phyloP scores from a whole-genome alignment of 2,329 filamentous ascomycete species.

The Bipolaris gigantea region DNA sequence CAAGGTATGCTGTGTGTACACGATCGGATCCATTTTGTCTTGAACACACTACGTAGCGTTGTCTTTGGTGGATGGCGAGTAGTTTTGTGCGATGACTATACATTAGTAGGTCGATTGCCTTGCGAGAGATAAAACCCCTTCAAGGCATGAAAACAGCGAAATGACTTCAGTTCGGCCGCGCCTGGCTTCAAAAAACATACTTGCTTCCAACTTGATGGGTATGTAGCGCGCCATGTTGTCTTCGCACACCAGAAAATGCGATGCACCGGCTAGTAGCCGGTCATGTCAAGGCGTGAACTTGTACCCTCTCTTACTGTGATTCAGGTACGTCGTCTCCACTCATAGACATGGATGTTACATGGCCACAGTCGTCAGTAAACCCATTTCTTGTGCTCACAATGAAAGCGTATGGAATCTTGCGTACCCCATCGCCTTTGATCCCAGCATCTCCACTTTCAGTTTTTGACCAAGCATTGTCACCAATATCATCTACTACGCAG shows the following conservation, averaged over 20 bases:
- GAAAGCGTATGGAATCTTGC: neutral
- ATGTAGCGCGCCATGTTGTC: slow-evolving; percentile 15
- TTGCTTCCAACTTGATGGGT: neutral
- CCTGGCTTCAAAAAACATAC: slow-evolving; percentile 19
- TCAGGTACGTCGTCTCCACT: slow-evolving; percentile 19
- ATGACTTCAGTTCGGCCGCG: slow-evolving; percentile 16
- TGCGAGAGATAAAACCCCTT: neutral
- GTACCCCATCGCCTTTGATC: slow-evolving; percentile 16
- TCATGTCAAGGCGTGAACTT: slow-evolving; percentile 8
- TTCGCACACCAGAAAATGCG: slow-evolving; percentile 18
- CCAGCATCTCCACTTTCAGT: slow-evolving; percentile 23
- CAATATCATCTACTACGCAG: neutral
- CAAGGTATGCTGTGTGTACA: neutral
- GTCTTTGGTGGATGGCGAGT: neutral
- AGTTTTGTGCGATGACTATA: neutral
- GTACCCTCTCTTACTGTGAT: slow-evolving; percentile 22
- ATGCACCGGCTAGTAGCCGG: slow-evolving; percentile 10
- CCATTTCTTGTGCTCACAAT: slow-evolving; percentile 16
- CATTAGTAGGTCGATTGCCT: neutral
- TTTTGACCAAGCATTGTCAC: slow-evolving; percentile 15
- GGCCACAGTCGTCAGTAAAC: slow-evolving; percentile 15
- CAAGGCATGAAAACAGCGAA: neutral
- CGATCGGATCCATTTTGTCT: neutral
- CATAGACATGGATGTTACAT: neutral
- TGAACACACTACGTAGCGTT: neutral